Evolutionary conservation across 371 early-diverging fungal species (phyloP).

Genomic region (Apophysomyces elegans): DNA sequence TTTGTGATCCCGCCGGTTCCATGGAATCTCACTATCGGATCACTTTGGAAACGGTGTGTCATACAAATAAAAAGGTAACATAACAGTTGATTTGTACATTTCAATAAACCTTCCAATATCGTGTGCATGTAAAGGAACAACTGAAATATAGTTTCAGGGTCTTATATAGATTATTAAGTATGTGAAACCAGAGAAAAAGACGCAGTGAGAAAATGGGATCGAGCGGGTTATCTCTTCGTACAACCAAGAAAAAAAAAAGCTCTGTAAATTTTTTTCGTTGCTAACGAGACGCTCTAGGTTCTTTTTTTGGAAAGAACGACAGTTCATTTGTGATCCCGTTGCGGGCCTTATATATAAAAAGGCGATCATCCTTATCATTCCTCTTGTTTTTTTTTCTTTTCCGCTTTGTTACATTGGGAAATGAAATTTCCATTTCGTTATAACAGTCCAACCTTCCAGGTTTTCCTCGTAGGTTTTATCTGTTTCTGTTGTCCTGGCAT

Average conservation of each 20-base stretch:
- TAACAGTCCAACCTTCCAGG: constrained; percentile 62
- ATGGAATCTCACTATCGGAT: too few species aligned
- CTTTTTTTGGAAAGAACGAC: background rate
- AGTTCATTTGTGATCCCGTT: background rate
- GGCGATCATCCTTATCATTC: background rate
- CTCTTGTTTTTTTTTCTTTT: constrained; percentile 1
- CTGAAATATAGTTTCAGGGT: background rate
- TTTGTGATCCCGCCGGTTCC: too few species aligned
- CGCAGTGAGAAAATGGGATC: background rate
- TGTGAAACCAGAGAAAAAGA: background rate
- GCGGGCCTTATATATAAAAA: background rate
- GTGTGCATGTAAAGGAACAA: too few species aligned
- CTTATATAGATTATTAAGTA: background rate
- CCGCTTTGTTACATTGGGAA: constrained; percentile 15
- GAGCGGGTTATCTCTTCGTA: background rate
- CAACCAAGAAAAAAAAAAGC: background rate
- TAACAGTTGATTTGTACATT: too few species aligned
- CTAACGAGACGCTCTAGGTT: background rate
- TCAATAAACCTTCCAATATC: too few species aligned
- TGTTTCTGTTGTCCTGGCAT: constrained; percentile 86
- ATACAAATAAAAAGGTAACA: too few species aligned
- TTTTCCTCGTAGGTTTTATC: constrained; percentile 71
- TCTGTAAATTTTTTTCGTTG: background rate
- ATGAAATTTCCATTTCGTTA: constrained; percentile 44
- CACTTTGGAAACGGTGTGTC: background rate